Evolutionary conservation across 2,329 filamentous ascomycete genomes (phyloP).

Genomic region (Alternaria incomplexa): DNA sequence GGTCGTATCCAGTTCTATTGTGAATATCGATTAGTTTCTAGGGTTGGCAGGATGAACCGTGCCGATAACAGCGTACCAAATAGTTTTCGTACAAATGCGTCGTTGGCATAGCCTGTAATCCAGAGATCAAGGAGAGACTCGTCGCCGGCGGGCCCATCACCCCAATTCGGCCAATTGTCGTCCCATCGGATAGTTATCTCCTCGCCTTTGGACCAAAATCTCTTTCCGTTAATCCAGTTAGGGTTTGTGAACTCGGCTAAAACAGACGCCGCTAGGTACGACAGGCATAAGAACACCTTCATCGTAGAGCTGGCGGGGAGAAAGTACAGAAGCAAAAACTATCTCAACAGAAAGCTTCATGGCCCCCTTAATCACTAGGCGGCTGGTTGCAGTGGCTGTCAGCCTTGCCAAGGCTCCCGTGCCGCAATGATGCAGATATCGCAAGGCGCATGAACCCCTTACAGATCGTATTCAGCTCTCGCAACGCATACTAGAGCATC

Average conservation of each 20-base stretch:
- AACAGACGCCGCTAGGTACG: neutral
- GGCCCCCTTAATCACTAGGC: neutral
- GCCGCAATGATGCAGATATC: neutral
- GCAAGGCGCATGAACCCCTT: neutral
- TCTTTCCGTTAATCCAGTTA: neutral
- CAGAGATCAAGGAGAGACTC: neutral
- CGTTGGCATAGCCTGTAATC: neutral
- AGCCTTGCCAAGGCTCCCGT: neutral
- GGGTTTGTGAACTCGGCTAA: neutral
- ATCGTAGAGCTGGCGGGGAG: neutral
- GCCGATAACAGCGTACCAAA: neutral
- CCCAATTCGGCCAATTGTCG: neutral
- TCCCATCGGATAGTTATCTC: neutral
- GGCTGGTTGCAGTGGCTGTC: neutral
- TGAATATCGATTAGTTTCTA: neutral
- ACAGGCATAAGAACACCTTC: neutral
- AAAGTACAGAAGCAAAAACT: neutral
- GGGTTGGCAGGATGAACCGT: neutral
- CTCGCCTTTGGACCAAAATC: neutral
- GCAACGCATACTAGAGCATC: too few relatives aligned
- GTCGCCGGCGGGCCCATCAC: neutral
- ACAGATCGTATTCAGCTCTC: neutral
- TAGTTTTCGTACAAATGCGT: neutral
- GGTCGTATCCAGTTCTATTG: neutral
- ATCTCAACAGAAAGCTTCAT: neutral